A percentile compares a stretch with the other conserved stretches of the same genome.
These are phyloP conservation scores for Tylopilus sp. DNA, from an alignment of 1,284 basidiomycete species.

Conservation along the genomic window DNA sequence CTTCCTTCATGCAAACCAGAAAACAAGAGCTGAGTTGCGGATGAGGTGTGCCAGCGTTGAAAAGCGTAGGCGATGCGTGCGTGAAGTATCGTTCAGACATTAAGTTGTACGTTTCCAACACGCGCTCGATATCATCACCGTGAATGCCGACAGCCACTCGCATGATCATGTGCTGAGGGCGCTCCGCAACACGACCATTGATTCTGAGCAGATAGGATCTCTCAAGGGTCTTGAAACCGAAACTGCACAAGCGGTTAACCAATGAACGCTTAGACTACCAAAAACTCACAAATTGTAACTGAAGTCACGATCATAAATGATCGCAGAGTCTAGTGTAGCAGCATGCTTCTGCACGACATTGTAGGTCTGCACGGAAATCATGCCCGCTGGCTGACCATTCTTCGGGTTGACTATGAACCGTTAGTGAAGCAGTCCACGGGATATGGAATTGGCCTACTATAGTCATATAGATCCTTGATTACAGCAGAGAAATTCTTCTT, in stretches of 20 bases:
- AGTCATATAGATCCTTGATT: slow-evolving; percentile 86
- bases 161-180: slow-evolving; percentile 99
- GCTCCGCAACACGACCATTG: slow-evolving; percentile 93
- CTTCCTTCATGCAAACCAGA: slow-evolving; percentile 97
- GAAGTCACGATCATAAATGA: slow-evolving; percentile 99
- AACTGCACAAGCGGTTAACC: slow-evolving; percentile 48
- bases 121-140: slow-evolving; percentile 84
- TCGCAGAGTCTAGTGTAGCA: slow-evolving; percentile 84
- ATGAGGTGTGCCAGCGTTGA: slow-evolving; percentile 97
- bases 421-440: slow-evolving; percentile 6
- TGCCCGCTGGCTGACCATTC: slow-evolving; percentile 81
- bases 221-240: slow-evolving; percentile 99
- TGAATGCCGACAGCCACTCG: slow-evolving; percentile 98
- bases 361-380: slow-evolving; percentile 92
- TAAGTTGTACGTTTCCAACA: slow-evolving; percentile 88
- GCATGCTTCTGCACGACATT: slow-evolving; percentile 82
- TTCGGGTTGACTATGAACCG: slow-evolving; percentile 87
- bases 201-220: slow-evolving; percentile 95
- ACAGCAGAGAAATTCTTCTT: slow-evolving; percentile 96
- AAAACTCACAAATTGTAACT: slow-evolving; percentile 83
- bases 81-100: slow-evolving; percentile 99
- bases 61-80: slow-evolving; percentile 96
- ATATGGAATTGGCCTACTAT: slow-evolving; percentile 52
- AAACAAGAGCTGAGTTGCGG: slow-evolving; percentile 98
- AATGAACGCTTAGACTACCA: neutral